Evolutionary conservation across 345 rosid genomes (phyloP), one percentile per base, ranked within the genome.

Genomic region (Durio zibethinus): DNA sequence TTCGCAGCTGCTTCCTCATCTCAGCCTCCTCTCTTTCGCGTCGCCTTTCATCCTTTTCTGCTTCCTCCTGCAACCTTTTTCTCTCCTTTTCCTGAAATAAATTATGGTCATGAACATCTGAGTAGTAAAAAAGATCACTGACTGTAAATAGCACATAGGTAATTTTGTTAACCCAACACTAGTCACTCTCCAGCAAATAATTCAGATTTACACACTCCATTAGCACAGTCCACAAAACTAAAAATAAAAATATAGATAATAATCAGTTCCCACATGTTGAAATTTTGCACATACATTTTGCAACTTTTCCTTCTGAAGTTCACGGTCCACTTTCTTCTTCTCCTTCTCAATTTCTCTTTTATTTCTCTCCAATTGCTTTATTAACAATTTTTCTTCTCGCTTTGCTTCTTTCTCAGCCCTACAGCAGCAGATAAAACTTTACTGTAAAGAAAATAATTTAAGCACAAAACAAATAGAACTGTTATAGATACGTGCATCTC

Each of bases 271-370:
- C 47, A 35, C 72, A 15, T 50, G 21, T 29, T 23, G 18, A 57
- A 63, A 60, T 2, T 4, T 74, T 74, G 56, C 74, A 77, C 89
- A 75, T 75, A 93, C 97, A 64, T 53, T 83, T 85, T 84, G 93
- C 79, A 81, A 45, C 80, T 79, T 92, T 81, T 92, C 93, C 84
- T 89, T 93, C 40, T 77, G 83, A 40, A 82, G 71, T 78, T 93
- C 89, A 57, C 92, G 88, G 12, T 92, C 93, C 78, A 86, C 82
- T 84, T 84, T 90, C 85, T 84, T 96, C 83, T 88, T 91, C 86
- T 93, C 95, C 81, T 88, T 93, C 82, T 91, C 97, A 79, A 79
- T 86, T 84, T 90, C 89, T 53, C 81, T 85, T 84, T 82, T 91
- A 76, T 72, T 87, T 84, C 80, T 93, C 90, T 92, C 94, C 78